A percentile compares a stretch with the other conserved stretches of the same genome.
These are phyloP conservation scores for Exophiala bonariae DNA, from an alignment of 2,329 filamentous ascomycete species.

Conservation along the genomic window DNA sequence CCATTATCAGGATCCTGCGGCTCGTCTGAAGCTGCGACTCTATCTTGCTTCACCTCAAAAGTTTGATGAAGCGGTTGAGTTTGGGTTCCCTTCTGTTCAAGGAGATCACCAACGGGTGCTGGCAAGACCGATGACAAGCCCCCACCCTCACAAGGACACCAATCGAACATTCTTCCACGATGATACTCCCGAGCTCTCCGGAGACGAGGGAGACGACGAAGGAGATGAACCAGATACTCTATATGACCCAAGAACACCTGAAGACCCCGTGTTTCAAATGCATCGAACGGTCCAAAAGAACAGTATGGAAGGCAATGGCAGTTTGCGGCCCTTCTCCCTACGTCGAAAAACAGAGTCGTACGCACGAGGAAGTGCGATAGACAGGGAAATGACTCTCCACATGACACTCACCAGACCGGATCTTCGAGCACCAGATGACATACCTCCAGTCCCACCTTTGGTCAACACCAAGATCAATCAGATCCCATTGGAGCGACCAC, in stretches of 20 bases:
- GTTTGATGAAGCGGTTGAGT: constrained; percentile 93
- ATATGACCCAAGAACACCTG: constrained; percentile 28
- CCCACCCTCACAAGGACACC: constrained; percentile 46
- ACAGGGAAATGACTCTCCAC: constrained; percentile 89
- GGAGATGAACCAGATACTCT: constrained; percentile 24
- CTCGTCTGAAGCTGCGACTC: constrained; percentile 78
- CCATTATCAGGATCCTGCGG: constrained; percentile 88
- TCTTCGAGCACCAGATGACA: constrained; percentile 64
- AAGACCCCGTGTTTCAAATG: constrained; percentile 26
- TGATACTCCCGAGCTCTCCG: constrained; percentile 45
- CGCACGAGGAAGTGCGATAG: constrained; percentile 56
- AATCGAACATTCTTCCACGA: constrained; percentile 53
- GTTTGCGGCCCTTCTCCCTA: constrained; percentile 15
- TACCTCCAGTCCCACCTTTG: constrained; percentile 51
- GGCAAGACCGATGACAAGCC: constrained; percentile 28
- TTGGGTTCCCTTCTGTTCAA: constrained; percentile 71
- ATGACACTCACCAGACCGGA: constrained; percentile 94
- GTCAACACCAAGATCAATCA: constrained; percentile 64
- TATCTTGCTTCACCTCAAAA: constrained; percentile 89
- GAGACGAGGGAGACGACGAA: constrained; percentile 33
- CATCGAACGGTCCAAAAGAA: constrained; percentile 15
- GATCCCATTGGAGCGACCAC: constrained; percentile 57
- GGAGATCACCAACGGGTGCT: constrained; percentile 17
- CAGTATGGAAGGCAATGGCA: constrained; percentile 15
- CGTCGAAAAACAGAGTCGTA: constrained; percentile 37